Evolutionary conservation across 2,329 filamentous ascomycete genomes (phyloP).

Genomic region (Aspergillus sp.): DNA sequence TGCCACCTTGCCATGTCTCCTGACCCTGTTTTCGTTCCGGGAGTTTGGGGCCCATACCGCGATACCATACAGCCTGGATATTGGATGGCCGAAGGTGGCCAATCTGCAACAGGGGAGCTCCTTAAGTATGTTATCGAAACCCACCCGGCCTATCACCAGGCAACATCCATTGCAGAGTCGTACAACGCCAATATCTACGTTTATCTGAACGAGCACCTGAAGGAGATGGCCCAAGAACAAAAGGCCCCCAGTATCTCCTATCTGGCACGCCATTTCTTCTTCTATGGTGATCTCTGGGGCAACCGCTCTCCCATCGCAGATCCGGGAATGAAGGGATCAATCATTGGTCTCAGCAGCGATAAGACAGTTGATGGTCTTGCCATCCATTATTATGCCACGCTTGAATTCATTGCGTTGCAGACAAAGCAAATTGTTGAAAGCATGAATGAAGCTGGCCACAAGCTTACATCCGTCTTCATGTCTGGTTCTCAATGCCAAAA

Average conservation of each 20-base stretch:
- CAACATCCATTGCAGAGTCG: conserved; percentile 68
- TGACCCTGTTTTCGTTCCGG: conserved; percentile 85
- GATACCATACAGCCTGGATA: conserved; percentile 86
- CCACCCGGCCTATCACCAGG: conserved; percentile 81
- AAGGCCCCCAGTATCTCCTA: conserved; percentile 73
- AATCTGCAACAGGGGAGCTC: conserved; percentile 91
- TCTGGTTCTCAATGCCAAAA: conserved; percentile 97
- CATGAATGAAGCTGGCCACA: conserved; percentile 87
- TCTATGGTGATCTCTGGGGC: conserved; percentile 96
- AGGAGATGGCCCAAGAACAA: conserved; percentile 62
- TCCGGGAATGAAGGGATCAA: conserved; percentile 81
- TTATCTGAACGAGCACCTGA: conserved; percentile 82
- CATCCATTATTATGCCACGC: conserved; percentile 86
- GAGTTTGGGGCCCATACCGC: conserved; percentile 95
- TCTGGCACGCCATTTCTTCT: conserved; percentile 90
- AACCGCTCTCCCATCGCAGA: conserved; percentile 94
- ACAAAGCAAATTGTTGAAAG: conserved; percentile 90
- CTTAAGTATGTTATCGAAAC: conserved; percentile 92
- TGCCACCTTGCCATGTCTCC: conserved; percentile 96
- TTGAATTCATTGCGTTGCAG: conserved; percentile 97
- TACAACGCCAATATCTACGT: conserved; percentile 89
- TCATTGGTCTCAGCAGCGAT: conserved; percentile 81
- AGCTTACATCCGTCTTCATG: conserved; percentile 94
- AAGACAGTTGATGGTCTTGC: conserved; percentile 81
- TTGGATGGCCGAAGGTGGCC: conserved; percentile 97